A percentile compares a stretch with the other conserved stretches of the same genome.
These are phyloP conservation scores for Glycyrrhiza uralensis DNA, from an alignment of 306 rosid species.

Conservation along the genomic window DNA sequence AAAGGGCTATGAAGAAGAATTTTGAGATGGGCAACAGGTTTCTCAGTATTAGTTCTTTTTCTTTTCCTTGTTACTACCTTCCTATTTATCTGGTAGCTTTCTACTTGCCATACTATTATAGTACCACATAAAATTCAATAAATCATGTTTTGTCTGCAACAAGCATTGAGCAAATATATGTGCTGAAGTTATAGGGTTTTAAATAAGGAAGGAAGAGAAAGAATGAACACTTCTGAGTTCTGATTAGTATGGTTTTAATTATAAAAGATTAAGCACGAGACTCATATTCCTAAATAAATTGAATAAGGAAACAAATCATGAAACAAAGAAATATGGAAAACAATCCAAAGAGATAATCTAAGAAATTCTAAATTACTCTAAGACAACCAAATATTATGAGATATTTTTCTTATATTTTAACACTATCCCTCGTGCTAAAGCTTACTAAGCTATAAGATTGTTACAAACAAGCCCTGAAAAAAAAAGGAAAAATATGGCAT, in stretches of 20 bases:
- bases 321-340: no score
- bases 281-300: no score
- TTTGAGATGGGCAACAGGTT: neutral
- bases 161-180: constrained; percentile 4
- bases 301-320: no score
- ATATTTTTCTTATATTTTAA: neutral
- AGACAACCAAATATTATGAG: neutral
- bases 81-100: neutral
- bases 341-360: no score
- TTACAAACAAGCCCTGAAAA: neutral
- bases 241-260: no score
- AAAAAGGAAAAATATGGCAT: neutral
- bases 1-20: neutral
- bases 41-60: neutral
- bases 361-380: neutral
- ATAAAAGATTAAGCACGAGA: no score
- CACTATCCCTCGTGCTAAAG: neutral
- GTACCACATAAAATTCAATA: neutral
- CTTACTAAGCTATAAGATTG: neutral
- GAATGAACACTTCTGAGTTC: no score
- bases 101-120: neutral
- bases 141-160: neutral
- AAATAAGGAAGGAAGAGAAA: no score
- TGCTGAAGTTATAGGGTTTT: no score
- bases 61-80: neutral